Evolutionary conservation across 78 protist genomes (phyloP).

Genomic region (Paratrimastix pyriformis): DNA sequence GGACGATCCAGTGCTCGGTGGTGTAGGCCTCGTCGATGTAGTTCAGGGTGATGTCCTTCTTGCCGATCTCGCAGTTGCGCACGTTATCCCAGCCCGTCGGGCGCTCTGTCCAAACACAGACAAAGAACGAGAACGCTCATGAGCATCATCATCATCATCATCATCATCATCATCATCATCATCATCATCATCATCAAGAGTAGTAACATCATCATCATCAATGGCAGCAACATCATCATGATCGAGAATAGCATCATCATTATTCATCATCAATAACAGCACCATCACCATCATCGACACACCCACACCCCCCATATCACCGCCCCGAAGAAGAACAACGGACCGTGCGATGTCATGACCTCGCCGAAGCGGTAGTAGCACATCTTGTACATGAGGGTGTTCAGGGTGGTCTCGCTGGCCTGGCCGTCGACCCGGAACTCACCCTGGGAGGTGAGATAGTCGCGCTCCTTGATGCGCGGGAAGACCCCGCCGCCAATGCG

Average conservation of each 20-base stretch:
- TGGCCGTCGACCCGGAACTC: not conserved
- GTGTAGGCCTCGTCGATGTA: constrained; percentile 92
- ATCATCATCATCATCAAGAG: too few relatives aligned
- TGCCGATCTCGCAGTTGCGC: constrained; percentile 76
- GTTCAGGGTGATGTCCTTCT: constrained; percentile 58
- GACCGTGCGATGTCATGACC: constrained; percentile 23
- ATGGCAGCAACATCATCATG: too few relatives aligned
- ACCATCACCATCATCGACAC: too few relatives aligned
- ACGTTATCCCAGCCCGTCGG: constrained; percentile 30
- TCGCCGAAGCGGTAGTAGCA: constrained; percentile 84
- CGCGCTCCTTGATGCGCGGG: constrained; percentile 50
- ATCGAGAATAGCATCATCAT: too few relatives aligned
- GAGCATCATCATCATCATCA: too few relatives aligned
- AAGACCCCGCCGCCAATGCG: constrained; percentile 53
- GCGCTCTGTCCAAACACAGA: not conserved
- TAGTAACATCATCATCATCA: too few relatives aligned
- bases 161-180: too few relatives aligned
- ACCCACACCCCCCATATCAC: too few relatives aligned
- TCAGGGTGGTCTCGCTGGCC: constrained; percentile 55
- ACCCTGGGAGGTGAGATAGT: constrained; percentile 40
- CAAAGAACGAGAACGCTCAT: too few relatives aligned
- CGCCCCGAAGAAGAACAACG: too few relatives aligned
- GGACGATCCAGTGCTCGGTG: constrained; percentile 86
- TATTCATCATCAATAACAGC: too few relatives aligned
- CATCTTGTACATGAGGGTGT: constrained; percentile 31